phyloP scores from a whole-genome alignment of 2,329 filamentous ascomycete genomes.

The Fusarium sacchari region DNA sequence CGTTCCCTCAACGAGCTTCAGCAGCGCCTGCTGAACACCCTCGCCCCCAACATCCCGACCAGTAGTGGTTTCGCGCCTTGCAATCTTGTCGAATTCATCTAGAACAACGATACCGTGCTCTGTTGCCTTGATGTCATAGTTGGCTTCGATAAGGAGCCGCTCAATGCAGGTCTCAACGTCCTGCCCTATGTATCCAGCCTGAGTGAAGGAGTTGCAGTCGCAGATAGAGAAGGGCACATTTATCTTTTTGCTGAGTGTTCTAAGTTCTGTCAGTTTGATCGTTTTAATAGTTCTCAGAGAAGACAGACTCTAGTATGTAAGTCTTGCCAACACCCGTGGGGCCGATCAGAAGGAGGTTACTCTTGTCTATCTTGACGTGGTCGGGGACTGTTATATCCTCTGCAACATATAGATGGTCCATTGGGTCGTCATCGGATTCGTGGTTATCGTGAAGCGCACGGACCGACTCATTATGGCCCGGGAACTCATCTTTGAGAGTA shows the following conservation, averaged over 20 bases:
- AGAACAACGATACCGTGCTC: conserved; percentile 95
- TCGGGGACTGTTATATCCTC: conserved; percentile 58
- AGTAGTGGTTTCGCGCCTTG: conserved; percentile 84
- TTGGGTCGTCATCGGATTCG: conserved; percentile 45
- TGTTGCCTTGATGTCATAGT: conserved; percentile 84
- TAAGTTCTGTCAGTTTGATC: conserved; percentile 51
- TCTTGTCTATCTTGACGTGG: conserved; percentile 87
- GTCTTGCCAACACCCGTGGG: conserved; percentile 97
- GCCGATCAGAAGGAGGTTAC: conserved; percentile 89
- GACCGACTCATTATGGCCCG: conserved; percentile 61
- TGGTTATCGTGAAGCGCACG: conserved; percentile 53
- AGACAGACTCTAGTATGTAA: conserved; percentile 78
- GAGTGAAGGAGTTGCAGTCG: conserved; percentile 95
- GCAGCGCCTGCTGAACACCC: conserved; percentile 92
- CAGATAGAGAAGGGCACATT: conserved; percentile 96
- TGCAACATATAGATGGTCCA: conserved; percentile 58
- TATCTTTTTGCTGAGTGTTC: conserved; percentile 90
- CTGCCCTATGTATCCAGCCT: conserved; percentile 97
- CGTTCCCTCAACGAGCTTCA: conserved; percentile 96
- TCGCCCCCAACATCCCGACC: conserved; percentile 96
- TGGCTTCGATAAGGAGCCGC: conserved; percentile 86
- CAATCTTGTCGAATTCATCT: conserved; percentile 98
- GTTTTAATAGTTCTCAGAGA: not conserved
- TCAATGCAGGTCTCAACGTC: conserved; percentile 98
- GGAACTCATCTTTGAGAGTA: conserved; percentile 62